phyloP scores from a whole-genome alignment of 1,139 yeast species.

The Yamadazyma spencermartinsiae region DNA sequence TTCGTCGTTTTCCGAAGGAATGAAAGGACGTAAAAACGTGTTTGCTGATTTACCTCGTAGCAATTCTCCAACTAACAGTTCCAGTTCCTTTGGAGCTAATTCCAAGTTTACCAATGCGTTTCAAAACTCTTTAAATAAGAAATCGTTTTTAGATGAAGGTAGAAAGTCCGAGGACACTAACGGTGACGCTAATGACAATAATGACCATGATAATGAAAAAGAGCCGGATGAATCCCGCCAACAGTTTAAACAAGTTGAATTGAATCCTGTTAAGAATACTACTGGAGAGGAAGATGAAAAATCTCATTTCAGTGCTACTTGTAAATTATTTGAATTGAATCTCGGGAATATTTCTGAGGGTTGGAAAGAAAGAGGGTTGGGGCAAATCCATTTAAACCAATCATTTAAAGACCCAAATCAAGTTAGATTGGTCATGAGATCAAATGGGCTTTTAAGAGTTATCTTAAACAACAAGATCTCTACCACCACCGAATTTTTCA shows the following conservation, averaged over 20 bases:
- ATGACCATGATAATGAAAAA: background rate
- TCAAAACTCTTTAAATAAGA: constrained; percentile 46
- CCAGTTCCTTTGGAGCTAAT: constrained; percentile 55
- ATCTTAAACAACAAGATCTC: constrained; percentile 74
- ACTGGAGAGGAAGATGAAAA: constrained; percentile 93
- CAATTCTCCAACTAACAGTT: constrained; percentile 3
- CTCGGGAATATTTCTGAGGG: constrained; percentile 65
- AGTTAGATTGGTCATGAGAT: constrained; percentile 80
- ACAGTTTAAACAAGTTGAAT: constrained; percentile 51
- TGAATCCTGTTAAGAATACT: constrained; percentile 52
- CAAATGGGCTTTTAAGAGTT: constrained; percentile 82
- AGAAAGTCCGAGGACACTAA: constrained; percentile 19
- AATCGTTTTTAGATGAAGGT: constrained; percentile 54
- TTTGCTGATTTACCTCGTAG: constrained; percentile 29
- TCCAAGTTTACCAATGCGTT: constrained; percentile 62
- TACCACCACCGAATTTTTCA: constrained; percentile 55
- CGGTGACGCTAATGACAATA: constrained; percentile 4
- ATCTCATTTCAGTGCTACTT: constrained; percentile 66
- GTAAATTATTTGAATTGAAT: constrained; percentile 78
- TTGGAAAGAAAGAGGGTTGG: constrained; percentile 96
- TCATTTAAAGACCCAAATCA: constrained; percentile 31
- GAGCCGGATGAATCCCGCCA: constrained; percentile 20
- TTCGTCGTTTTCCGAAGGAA: constrained; percentile 20
- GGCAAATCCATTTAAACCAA: constrained; percentile 78
- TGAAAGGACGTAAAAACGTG: constrained; percentile 33